Evolutionary conservation across 1,284 basidiomycete genomes (phyloP).

Genomic region (Golubevia pallescens): DNA sequence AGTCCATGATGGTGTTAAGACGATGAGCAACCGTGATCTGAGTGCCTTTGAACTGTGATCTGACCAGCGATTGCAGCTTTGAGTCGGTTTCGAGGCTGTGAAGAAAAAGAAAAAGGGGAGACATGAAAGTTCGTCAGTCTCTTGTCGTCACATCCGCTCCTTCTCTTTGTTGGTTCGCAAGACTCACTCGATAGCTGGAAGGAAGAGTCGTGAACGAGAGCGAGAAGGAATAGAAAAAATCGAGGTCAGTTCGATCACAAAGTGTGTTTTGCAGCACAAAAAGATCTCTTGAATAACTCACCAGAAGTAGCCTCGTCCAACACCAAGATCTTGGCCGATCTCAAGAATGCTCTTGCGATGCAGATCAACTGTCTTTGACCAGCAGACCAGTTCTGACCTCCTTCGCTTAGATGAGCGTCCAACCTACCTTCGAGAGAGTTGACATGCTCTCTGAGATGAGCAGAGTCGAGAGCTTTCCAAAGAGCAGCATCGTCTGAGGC

Average conservation of each 20-base stretch:
- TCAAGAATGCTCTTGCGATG: conserved; percentile 60
- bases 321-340: conserved; percentile 76
- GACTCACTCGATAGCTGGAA: too few relatives aligned
- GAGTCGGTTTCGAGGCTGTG: conserved; percentile 87
- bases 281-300: too few relatives aligned
- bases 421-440: conserved; percentile 75
- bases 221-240: too few relatives aligned
- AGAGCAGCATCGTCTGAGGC: conserved; percentile 76
- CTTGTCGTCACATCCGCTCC: too few relatives aligned
- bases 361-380: conserved; percentile 73
- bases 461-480: conserved; percentile 80
- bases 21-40: conserved; percentile 70
- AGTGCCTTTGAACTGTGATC: conserved; percentile 66
- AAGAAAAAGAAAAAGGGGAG: too few relatives aligned
- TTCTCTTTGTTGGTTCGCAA: too few relatives aligned
- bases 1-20: conserved; percentile 88
- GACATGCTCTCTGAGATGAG: conserved; percentile 75
- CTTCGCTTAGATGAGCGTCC: conserved; percentile 79
- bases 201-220: too few relatives aligned
- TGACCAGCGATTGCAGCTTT: conserved; percentile 81
- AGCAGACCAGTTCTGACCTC: conserved; percentile 77
- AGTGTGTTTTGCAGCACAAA: too few relatives aligned
- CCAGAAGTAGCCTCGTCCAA: conserved; percentile 78
- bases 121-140: too few relatives aligned
- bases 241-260: too few relatives aligned